These are phyloP conservation scores for Penicillium palitans DNA, from an alignment of 2,329 filamentous ascomycete genomes.

Conservation along the genomic window DNA sequence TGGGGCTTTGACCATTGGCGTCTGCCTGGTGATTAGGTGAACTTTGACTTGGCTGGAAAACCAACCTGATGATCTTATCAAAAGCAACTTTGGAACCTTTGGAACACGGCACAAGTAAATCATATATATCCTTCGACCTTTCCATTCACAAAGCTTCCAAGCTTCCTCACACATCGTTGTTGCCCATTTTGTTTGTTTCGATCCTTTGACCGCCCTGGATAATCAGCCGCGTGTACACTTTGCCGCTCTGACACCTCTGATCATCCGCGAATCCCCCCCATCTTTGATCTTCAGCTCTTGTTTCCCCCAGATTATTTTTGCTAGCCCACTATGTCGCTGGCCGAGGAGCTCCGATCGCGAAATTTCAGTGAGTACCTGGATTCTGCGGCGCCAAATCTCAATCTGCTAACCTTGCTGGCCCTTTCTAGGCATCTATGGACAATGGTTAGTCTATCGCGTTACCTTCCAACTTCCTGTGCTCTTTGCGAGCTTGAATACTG, in stretches of 20 bases:
- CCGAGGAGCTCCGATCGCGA: conserved; percentile 63
- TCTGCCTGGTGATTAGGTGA: conserved; percentile 4
- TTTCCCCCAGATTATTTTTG: conserved; percentile 1
- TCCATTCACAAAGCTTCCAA: neutral
- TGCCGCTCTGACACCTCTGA: conserved; percentile 13
- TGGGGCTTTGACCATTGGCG: neutral
- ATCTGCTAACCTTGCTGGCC: conserved; percentile 24
- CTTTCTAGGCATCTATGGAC: conserved; percentile 64
- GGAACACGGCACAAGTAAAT: neutral
- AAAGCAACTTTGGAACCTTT: neutral
- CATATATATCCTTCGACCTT: neutral
- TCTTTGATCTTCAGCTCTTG: conserved; percentile 1
- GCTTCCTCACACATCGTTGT: neutral
- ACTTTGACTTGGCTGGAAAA: neutral
- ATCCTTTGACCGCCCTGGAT: conserved; percentile 11
- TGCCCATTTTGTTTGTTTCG: conserved; percentile 6
- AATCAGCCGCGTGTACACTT: conserved; percentile 8
- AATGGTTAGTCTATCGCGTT: conserved; percentile 56
- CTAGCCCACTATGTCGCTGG: conserved; percentile 54
- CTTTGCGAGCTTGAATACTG: neutral
- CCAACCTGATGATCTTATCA: neutral
- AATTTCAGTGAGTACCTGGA: conserved; percentile 61
- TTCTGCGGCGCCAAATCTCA: conserved; percentile 9
- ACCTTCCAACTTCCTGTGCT: neutral
- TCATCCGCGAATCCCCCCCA: conserved; percentile 6